These are phyloP conservation scores for Fusarium transvaalense DNA, from an alignment of 2,329 filamentous ascomycete species.

Conservation along the genomic window DNA sequence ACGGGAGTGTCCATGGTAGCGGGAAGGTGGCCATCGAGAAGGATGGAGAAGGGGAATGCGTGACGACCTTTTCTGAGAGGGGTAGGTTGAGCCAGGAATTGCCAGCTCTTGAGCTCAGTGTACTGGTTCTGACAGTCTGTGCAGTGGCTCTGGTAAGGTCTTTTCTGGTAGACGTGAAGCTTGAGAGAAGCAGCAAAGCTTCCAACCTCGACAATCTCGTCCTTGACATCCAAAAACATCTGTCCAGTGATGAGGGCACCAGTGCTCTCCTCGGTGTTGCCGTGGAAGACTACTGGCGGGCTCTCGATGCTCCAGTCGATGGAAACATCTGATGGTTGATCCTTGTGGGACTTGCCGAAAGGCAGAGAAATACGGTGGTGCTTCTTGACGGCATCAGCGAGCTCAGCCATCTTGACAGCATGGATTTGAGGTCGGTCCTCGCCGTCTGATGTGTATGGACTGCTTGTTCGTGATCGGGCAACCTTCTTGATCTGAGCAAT, in stretches of 20 bases:
- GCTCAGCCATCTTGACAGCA: slow-evolving; percentile 56
- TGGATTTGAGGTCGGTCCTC: slow-evolving; percentile 50
- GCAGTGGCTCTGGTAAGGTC: slow-evolving; percentile 84
- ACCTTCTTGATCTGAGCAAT: slow-evolving; percentile 64
- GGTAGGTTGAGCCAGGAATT: slow-evolving; percentile 73
- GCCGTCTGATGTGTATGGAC: slow-evolving; percentile 54
- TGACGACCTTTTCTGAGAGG: slow-evolving; percentile 70
- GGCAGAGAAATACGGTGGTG: slow-evolving; percentile 59
- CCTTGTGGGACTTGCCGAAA: slow-evolving; percentile 59
- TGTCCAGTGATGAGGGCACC: slow-evolving; percentile 89
- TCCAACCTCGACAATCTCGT: slow-evolving; percentile 75
- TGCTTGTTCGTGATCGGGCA: slow-evolving; percentile 51
- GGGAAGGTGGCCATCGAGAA: slow-evolving; percentile 88
- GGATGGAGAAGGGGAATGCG: slow-evolving; percentile 87
- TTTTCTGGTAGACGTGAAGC: slow-evolving; percentile 80
- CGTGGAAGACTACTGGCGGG: slow-evolving; percentile 87
- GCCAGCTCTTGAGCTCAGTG: slow-evolving; percentile 83
- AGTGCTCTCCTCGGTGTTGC: slow-evolving; percentile 77
- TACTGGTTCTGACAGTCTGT: slow-evolving; percentile 77
- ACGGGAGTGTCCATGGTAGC: slow-evolving; percentile 82
- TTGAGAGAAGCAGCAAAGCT: slow-evolving; percentile 79
- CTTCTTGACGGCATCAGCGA: slow-evolving; percentile 56
- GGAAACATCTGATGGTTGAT: slow-evolving; percentile 57
- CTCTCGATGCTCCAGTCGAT: slow-evolving; percentile 80
- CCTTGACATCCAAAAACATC: slow-evolving; percentile 78